Evolutionary conservation across 2,329 filamentous ascomycete genomes (phyloP).

Genomic region (Lasiodiplodia sp.): DNA sequence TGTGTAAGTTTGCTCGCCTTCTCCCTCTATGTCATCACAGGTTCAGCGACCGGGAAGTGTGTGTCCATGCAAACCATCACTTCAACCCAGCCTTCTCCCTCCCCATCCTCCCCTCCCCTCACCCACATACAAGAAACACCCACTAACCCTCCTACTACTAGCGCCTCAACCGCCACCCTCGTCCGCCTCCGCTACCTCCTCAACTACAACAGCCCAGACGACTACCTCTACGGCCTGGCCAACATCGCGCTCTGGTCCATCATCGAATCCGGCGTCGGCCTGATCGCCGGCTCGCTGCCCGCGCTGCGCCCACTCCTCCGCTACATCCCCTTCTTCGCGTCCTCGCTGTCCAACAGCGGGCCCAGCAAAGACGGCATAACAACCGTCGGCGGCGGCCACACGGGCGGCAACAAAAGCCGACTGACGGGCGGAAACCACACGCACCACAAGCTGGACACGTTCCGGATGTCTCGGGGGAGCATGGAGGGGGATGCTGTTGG

Average conservation of each 20-base stretch:
- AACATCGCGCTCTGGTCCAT: conserved; percentile 57
- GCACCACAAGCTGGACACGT: neutral
- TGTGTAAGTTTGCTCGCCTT: conserved; percentile 41
- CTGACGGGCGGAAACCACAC: too few species aligned
- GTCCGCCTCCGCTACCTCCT: conserved; percentile 55
- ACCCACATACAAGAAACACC: neutral
- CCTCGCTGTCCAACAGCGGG: neutral
- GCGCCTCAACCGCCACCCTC: conserved; percentile 48
- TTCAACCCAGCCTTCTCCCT: neutral
- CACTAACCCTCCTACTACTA: conserved; percentile 29
- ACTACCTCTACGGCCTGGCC: conserved; percentile 52
- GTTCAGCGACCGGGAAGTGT: too few species aligned
- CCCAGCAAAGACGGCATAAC: neutral
- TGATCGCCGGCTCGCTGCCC: conserved; percentile 57
- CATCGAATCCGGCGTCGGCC: conserved; percentile 58
- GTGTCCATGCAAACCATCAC: too few species aligned
- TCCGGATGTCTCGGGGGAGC: neutral
- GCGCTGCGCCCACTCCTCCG: conserved; percentile 54
- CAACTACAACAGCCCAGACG: conserved; percentile 46
- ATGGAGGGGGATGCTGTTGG: neutral
- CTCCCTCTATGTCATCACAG: neutral
- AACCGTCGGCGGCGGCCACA: neutral
- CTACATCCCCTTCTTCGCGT: neutral
- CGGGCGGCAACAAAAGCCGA: neutral
- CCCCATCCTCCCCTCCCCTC: neutral